phyloP scores from a whole-genome alignment of 73 alveolate species.

The Symbiodinium pilosum region DNA sequence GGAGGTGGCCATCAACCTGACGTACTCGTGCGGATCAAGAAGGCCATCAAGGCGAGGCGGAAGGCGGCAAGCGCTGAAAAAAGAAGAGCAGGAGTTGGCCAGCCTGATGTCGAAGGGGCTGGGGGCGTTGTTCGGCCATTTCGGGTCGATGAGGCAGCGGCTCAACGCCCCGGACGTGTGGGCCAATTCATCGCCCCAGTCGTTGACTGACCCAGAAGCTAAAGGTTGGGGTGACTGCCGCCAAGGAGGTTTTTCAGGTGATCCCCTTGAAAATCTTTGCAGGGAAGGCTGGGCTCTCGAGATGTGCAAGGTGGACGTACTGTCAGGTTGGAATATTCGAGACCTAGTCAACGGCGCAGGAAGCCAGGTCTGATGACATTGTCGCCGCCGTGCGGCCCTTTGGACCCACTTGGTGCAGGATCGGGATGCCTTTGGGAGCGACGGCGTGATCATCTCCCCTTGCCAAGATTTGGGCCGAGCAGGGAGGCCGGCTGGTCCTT shows the following conservation, averaged over 20 bases:
- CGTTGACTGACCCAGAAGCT: too few relatives aligned
- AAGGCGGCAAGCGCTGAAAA: not conserved
- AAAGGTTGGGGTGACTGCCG: too few relatives aligned
- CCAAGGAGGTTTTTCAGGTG: too few relatives aligned
- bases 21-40: not conserved
- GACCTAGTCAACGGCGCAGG: not conserved
- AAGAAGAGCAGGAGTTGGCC: not conserved
- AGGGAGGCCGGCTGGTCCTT: not conserved
- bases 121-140: conserved; percentile 9
- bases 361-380: conserved; percentile 3
- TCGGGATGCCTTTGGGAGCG: accelerated
- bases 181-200: not conserved
- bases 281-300: not conserved
- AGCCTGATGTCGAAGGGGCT: not conserved
- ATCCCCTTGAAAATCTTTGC: conserved; percentile 4
- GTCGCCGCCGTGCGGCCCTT: conserved; percentile 14
- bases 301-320: too few relatives aligned
- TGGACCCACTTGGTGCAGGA: not conserved
- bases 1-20: not conserved
- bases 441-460: not conserved
- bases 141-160: conserved; percentile 21
- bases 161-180: not conserved
- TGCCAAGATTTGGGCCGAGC: not conserved
- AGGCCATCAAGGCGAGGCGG: not conserved
- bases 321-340: too few relatives aligned